A percentile compares a stretch with the other conserved stretches of the same genome.
phyloP scores from a whole-genome alignment of 768 basidiomycete species.

The Collybia nuda region DNA sequence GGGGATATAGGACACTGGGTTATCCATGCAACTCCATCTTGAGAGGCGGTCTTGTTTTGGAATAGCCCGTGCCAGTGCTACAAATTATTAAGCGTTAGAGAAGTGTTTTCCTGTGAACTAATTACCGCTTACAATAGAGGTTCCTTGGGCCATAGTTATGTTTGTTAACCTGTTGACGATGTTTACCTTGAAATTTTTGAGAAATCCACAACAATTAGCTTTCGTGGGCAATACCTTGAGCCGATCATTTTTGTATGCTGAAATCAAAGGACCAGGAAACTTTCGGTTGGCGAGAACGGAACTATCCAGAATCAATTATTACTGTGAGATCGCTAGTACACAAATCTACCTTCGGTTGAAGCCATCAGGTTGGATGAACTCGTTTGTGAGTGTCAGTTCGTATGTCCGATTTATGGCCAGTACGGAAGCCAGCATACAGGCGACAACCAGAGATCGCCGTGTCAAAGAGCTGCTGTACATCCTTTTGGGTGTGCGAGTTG shows the following conservation, averaged over 20 bases:
- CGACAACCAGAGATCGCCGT: too few species aligned
- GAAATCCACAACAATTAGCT: too few species aligned
- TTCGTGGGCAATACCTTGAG: constrained; percentile 1
- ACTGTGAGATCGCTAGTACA: too few species aligned
- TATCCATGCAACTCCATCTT: constrained; percentile 15
- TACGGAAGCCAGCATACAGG: too few species aligned
- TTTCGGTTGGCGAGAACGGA: too few species aligned
- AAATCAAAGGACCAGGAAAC: constrained; percentile 27
- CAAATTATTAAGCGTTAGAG: too few species aligned
- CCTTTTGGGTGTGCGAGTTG: too few species aligned
- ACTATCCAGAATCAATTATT: too few species aligned
- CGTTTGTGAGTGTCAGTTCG: constrained; percentile 39
- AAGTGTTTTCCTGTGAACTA: too few species aligned
- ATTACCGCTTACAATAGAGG: constrained; percentile 17
- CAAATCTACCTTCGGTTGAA: constrained; percentile 38
- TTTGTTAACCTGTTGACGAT: constrained; percentile 17
- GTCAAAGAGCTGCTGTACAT: too few species aligned
- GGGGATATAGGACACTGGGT: constrained; percentile 38
- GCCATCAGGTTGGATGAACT: constrained; percentile 48
- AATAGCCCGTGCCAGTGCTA: constrained; percentile 12
- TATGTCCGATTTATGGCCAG: too few species aligned
- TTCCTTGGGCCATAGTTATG: constrained; percentile 16
- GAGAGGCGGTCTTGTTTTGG: constrained; percentile 10
- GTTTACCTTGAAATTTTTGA: constrained; percentile 6
- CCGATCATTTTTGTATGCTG: constrained; percentile 19